Base-by-base conservation (phyloP, 352 stramenopile species). In the Phytopythium delawarense region DNA sequence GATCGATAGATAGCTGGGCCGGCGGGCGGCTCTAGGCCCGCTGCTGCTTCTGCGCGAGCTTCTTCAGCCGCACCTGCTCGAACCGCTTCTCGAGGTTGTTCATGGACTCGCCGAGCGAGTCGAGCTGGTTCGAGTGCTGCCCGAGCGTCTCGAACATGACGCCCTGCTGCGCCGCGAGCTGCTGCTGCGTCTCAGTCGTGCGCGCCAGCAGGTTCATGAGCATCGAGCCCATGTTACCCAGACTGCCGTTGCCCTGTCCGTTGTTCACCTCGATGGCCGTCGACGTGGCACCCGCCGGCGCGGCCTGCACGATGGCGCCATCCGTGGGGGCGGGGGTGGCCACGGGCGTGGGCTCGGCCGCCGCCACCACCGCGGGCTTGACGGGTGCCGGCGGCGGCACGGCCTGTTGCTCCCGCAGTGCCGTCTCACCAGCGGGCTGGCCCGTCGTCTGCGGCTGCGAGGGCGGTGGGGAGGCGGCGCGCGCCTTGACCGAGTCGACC, bases 81-180 rank as follows among this genome's bases (percentile, higher is more conserved):
- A 94, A 86, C 49, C 79, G 81, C 62, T 87, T 78, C 58, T 94
- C 85, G 11, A 94, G 64, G 39, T 79, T 88, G 64, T 54, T 80
- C 81, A 94, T 90, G 30, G 81, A 91, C 54, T 84, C 65, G 44
- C 81, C 80, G 35, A 94, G 70, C 45, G 78, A 81, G 59, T 94
- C 84, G 45, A 94, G 73, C 52, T 94, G 85, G 63, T 76, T 76
- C 69, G 85, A 89, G 76, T 94, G 85, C 40, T 88, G 76, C n/a
- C 85, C 84, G 37, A 94, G 59, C 48, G 85, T 94, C 73, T 94
- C 85, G 49, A 94, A 94, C 85, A 94, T 94, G 20, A 94, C 85
- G 25, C 85, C 85, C 56, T 94, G 85, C 52, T 94, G 85, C 21
- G 85, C 85, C 7, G 85, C 85, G 34, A 94, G 77, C 65, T 94